Base-by-base conservation (phyloP, 169 alveolate genomes). In the Babesia bigemina region DNA sequence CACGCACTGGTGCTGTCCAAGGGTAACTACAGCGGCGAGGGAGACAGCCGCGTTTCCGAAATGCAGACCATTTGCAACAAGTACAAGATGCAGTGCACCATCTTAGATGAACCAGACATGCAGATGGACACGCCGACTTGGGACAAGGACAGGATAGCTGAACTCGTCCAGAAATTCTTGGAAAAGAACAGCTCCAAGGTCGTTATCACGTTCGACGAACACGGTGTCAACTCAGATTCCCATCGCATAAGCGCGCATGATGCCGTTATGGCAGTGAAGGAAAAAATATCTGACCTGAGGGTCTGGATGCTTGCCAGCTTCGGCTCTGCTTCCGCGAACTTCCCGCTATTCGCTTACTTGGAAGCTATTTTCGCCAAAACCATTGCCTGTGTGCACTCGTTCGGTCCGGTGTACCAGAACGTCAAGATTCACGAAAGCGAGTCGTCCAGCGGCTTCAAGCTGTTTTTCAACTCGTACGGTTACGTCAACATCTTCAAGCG, bases 161-260 rank as follows among this genome's bases (percentile, higher is more conserved):
- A 36, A 0, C 67, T 56, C 49, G 42, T 83, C 16, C 47, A 49
- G 50, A 47, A 45, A n/a, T 83, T 66, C 55, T 22, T 83, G 28
- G 17, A 13, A 14, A 62, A 49, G 9, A 39, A 42, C 59, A 22
- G 48, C n/a, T 28, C 57, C 48, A 45, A 26, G 26, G 60, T 85
- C 61, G 47, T 89, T 19, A 59, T 89, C 29, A 89, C 93, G 16
- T 89, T 89, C 63, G 93, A 89, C 70, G 50, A 63, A 17, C 42
- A 57, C 36, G 93, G 92, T 13, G 89, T 67, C 39, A 79, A 92
- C 12, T 75, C 73, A 7, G 91, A 86, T 36, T 91, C 90, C n/a
- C 81, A 81, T 45, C 92, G 79, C 72, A 63, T 76, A 33, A 67
- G 85, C 69, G 22, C 74, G 39, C 56, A 62, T 26, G 29, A 66